Base-by-base conservation (phyloP, 768 basidiomycete genomes). In the Russula earlei region DNA sequence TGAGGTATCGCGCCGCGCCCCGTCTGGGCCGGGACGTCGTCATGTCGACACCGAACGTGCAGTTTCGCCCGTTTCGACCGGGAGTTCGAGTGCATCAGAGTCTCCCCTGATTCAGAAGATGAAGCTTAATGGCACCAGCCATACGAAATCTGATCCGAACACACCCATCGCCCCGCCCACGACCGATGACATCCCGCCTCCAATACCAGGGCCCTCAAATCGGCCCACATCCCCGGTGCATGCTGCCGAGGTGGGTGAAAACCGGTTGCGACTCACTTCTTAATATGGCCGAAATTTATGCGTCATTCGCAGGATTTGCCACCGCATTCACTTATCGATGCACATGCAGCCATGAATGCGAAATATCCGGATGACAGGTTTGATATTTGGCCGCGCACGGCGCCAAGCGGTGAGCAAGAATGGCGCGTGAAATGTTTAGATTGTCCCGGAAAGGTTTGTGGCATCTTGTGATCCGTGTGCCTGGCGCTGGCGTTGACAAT, bases 401-500 rank as follows among this genome's bases (percentile, higher is more conserved):
- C 74, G 29, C 73, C 78, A 42, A 75, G 72, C 12, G 76, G 74
- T n/a, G 69, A 74, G 22, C 78, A 81, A 5, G 92, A 95, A 69
- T 97, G 94, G 93, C 80, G 91, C 17, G 78, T 95, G 66, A 92
- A 87, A 69, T 96, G 92, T 68, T 66, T 83, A 61, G 92, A 96
- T 68, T 94, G 92, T 70, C 92, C 92, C 62, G 91, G 91, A 65
- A 95, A 93, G 79, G 91, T 91, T 58, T 25, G 76, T 66, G 17
- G 24, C 12, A n/a, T 15, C 42, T 33, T 47, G 47, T 17, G 15
- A 19, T 33, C 34, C 34, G 22, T 31, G n/a, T 50, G 27, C 52
- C 17, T 31, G 38, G n/a, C 12, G 54, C 24, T 59, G 38, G n/a
- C 12, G 54, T 22, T 59, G 44, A 58, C 22, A 9, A n/a, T 37